Base-by-base conservation (phyloP, 108 stramenopile genomes). In the Mayamaea pseudoterrestris region DNA sequence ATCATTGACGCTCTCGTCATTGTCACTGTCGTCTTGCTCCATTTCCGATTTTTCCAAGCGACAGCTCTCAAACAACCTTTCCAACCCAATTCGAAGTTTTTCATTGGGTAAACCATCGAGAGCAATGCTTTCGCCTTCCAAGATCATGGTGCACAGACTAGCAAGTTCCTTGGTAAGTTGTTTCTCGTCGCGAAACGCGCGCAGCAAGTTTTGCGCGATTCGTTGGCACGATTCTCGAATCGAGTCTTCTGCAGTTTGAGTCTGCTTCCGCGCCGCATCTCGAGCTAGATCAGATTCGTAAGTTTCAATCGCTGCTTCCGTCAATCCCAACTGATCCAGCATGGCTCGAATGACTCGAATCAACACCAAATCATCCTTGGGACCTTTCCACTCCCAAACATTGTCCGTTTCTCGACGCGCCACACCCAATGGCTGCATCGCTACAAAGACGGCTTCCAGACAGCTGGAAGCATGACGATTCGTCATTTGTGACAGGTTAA, bases 31-130 rank as follows among this genome's bases (percentile, higher is more conserved):
- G 29, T 68, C 70, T 3, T 70, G 60, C 17, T 73, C 83, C 59
- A 78, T 85, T 55, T 78, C 83, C 25, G 66, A 62, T 13, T 72
- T 47, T 43, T 62, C 80, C 46, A 90, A 39, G n/a, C 79, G 79
- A 35, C 69, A 72, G 22, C 54, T 47, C 14, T 50, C 36, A 68
- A 90, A 83, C 16, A 90, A 42, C 32, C 61, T 52, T 17, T 58
- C 68, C 35, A 90, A 35, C 9, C 59, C 56, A 8, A 45, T 61
- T 51, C 63, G 74, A 14, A 90, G 57, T 9, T 74, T 57, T 21
- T 44, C 61, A 58, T 90, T 71, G 4, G 76, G 70, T 22, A 90
- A 34, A 1, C 79, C 81, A 63, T 86, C 89, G 18, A 85, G 23
- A 14, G 73, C 67, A 27, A 90, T 47, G 30, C 63, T 76, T 55